A percentile compares a stretch with the other conserved stretches of the same genome.
These are phyloP conservation scores for Umbelopsis sp. DNA, from an alignment of 371 early-diverging fungal species.

Conservation along the genomic window DNA sequence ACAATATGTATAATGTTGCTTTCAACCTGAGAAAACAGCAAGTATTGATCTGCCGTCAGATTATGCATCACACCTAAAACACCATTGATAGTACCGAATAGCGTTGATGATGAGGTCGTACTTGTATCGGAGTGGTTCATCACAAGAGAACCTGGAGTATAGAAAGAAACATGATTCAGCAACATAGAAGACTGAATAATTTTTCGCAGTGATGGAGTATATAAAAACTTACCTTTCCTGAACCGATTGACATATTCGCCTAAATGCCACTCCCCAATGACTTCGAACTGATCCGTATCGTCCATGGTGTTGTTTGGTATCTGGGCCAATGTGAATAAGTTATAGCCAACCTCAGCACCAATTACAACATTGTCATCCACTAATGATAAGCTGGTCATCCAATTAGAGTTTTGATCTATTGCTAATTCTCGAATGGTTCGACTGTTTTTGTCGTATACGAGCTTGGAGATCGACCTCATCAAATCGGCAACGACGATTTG, in stretches of 20 bases:
- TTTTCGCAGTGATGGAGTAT: too few relatives aligned
- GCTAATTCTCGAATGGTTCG: slow-evolving; percentile 67
- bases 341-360: slow-evolving; percentile 64
- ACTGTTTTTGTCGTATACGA: slow-evolving; percentile 41
- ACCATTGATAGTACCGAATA: slow-evolving; percentile 84
- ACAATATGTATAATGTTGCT: slow-evolving; percentile 66
- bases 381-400: slow-evolving; percentile 68
- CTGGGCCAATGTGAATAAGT: slow-evolving; percentile 66
- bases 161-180: not conserved
- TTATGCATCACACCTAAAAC: slow-evolving; percentile 81
- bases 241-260: slow-evolving; percentile 87
- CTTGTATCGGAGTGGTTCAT: slow-evolving; percentile 68
- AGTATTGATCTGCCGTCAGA: slow-evolving; percentile 63
- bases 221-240: slow-evolving; percentile 58
- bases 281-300: slow-evolving; percentile 49
- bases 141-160: slow-evolving; percentile 66
- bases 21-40: slow-evolving; percentile 74
- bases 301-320: slow-evolving; percentile 44
- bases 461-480: slow-evolving; percentile 68
- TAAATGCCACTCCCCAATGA: slow-evolving; percentile 77
- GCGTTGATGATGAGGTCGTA: slow-evolving; percentile 55
- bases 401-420: slow-evolving; percentile 63
- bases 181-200: not conserved
- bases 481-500: slow-evolving; percentile 77
- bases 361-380: slow-evolving; percentile 65